Conservation (phyloP, 257 asterid genomes). For the Galeopsis tetrahit region DNA sequence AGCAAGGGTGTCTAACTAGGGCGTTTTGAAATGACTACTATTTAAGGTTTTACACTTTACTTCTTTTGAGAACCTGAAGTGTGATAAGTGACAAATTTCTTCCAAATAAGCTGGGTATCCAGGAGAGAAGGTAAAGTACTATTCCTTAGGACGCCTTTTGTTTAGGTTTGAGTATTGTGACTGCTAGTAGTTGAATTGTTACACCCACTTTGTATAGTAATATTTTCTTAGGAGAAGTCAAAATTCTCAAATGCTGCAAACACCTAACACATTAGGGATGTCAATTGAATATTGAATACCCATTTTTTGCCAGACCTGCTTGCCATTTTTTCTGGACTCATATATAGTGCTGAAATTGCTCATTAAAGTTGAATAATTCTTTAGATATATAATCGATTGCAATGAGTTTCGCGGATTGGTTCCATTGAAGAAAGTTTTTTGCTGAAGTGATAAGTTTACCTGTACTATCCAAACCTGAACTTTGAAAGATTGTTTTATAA, state of each 20-base stretch:
- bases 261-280: not conserved
- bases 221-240: conserved; percentile 10
- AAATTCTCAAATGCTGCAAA: not conserved
- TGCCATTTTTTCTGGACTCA: not conserved
- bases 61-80: not conserved
- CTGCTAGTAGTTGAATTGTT: conserved; percentile 3
- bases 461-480: not conserved
- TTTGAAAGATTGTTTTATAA: not conserved
- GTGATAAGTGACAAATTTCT: not conserved
- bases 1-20: conserved; percentile 9
- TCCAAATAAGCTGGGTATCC: not conserved
- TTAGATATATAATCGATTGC: not conserved
- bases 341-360: conserved; percentile 3
- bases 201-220: not conserved
- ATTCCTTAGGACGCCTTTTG: conserved; percentile 1
- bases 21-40: not conserved
- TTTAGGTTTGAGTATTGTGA: not conserved
- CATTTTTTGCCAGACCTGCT: not conserved
- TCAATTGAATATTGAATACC: not conserved
- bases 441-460: not conserved
- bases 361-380: not conserved
- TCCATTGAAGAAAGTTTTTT: not conserved
- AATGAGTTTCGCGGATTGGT: not conserved
- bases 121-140: not conserved
- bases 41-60: not conserved